Conservation (phyloP, 1,284 basidiomycete species). For the Puccinia novopanici region DNA sequence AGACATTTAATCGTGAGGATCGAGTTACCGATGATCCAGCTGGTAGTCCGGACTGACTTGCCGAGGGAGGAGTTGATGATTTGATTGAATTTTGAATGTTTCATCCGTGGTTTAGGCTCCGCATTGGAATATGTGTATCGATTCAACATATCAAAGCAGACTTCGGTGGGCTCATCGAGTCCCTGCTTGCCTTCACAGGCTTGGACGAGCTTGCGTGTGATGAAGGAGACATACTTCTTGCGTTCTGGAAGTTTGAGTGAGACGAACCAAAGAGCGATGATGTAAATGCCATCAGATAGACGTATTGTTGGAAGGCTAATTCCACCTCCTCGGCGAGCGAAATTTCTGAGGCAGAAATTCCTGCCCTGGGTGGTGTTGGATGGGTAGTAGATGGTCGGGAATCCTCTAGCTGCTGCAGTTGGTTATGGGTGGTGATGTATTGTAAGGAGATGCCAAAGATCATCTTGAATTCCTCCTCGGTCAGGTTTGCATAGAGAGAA, state of each 20-base stretch:
- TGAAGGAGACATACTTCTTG: slow-evolving; percentile 78
- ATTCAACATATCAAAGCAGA: slow-evolving; percentile 96
- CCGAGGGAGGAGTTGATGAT: slow-evolving; percentile 56
- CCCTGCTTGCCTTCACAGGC: slow-evolving; percentile 77
- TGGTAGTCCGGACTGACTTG: slow-evolving; percentile 66
- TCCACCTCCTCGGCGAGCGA: slow-evolving; percentile 30
- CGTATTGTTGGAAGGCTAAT: slow-evolving; percentile 58
- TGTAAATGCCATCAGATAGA: slow-evolving; percentile 59
- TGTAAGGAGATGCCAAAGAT: slow-evolving; percentile 93
- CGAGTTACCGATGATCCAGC: slow-evolving; percentile 84
- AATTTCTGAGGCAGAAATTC: slow-evolving; percentile 3
- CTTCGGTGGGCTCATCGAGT: slow-evolving; percentile 87
- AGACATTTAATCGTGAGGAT: slow-evolving; percentile 80
- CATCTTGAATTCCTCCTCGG: slow-evolving; percentile 85
- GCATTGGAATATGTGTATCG: slow-evolving; percentile 92
- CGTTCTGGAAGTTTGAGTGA: slow-evolving; percentile 83
- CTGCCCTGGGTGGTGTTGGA: slow-evolving; percentile 56
- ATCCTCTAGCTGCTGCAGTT: slow-evolving; percentile 56
- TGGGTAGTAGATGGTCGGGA: slow-evolving; percentile 15
- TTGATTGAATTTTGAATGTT: slow-evolving; percentile 70
- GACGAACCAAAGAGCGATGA: slow-evolving; percentile 92
- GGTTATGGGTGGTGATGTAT: slow-evolving; percentile 88
- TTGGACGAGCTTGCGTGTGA: slow-evolving; percentile 80
- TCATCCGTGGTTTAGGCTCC: slow-evolving; percentile 78
- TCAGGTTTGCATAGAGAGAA: slow-evolving; percentile 84